phyloP scores from a whole-genome alignment of 225 moss, liverwort and hornwort species.

The Pseudoscleropodium purum region DNA sequence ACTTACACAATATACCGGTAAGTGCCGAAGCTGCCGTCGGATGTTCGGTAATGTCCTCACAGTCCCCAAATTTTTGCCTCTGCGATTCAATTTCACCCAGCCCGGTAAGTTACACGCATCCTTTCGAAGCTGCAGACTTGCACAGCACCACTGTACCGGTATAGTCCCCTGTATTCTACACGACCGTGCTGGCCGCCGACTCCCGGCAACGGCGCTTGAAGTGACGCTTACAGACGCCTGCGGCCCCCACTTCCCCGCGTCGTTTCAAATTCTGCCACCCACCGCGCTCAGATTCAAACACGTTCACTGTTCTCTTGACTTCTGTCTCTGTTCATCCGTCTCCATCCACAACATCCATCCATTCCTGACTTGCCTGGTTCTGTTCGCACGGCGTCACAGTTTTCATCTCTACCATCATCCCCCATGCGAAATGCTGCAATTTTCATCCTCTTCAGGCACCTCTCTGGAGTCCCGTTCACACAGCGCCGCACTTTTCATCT shows the following conservation, averaged over 20 bases:
- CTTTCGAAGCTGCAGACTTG: not conserved
- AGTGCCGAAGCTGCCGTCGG: too few species aligned
- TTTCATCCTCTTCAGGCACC: not conserved
- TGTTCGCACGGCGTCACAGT: not conserved
- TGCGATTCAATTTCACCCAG: too few species aligned
- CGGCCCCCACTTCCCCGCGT: not conserved
- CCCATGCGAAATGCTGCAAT: not conserved
- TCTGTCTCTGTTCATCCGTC: not conserved
- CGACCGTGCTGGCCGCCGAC: not conserved
- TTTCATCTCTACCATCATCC: not conserved
- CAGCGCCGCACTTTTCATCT: not conserved
- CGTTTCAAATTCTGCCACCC: slow-evolving; percentile 19
- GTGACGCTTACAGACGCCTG: not conserved
- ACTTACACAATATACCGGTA: too few species aligned
- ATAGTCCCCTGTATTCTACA: not conserved
- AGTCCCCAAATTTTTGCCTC: too few species aligned
- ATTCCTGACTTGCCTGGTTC: too few species aligned
- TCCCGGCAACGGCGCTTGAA: not conserved
- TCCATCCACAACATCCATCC: not conserved
- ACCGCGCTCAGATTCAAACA: not conserved
- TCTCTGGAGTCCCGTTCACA: not conserved
- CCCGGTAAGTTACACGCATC: too few species aligned
- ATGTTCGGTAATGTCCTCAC: too few species aligned
- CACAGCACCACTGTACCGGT: not conserved
- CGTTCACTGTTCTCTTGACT: not conserved